Evolutionary conservation across 768 basidiomycete species (phyloP).

Genomic region (Tylopilus plumbeoviolaceoides): DNA sequence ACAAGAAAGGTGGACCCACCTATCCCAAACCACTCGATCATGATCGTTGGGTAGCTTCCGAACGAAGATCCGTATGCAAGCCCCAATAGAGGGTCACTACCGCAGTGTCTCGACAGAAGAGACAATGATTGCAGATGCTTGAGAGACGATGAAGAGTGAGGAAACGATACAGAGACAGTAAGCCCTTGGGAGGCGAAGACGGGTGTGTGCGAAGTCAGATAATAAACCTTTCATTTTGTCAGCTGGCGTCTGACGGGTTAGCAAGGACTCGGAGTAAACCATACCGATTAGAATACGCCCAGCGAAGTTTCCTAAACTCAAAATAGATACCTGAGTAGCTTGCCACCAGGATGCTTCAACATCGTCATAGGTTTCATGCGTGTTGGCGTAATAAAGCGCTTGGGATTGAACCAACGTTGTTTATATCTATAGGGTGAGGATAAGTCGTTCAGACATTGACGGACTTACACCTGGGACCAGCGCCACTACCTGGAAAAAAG

Average conservation of each 20-base stretch:
- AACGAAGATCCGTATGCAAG: conserved; percentile 70
- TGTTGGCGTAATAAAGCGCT: conserved; percentile 59
- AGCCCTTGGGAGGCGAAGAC: no score
- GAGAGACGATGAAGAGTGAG: conserved; percentile 65
- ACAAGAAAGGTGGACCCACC: conserved; percentile 41
- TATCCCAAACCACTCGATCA: conserved; percentile 88
- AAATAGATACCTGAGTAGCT: conserved; percentile 76
- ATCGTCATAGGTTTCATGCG: conserved; percentile 61
- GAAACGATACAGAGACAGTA: conserved; percentile 67
- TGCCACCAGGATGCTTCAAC: conserved; percentile 69
- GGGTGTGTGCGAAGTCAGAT: conserved; percentile 62
- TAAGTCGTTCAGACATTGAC: not conserved
- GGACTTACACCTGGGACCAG: conserved; percentile 68
- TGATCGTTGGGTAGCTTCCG: conserved; percentile 67
- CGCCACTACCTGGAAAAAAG: conserved; percentile 55
- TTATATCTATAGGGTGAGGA: conserved; percentile 53
- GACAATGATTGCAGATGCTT: conserved; percentile 53
- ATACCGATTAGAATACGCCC: no score
- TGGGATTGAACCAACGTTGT: conserved; percentile 84
- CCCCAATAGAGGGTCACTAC: conserved; percentile 37
- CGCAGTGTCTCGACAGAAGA: conserved; percentile 62
- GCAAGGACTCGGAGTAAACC: not conserved
- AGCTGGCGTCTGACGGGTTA: not conserved
- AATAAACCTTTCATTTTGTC: conserved; percentile 46
- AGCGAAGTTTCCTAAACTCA: conserved; percentile 77